Evolutionary conservation across 225 moss, liverwort and hornwort genomes (phyloP), one percentile per base, ranked within the genome.

Genomic region (Takakia lepidozioides): DNA sequence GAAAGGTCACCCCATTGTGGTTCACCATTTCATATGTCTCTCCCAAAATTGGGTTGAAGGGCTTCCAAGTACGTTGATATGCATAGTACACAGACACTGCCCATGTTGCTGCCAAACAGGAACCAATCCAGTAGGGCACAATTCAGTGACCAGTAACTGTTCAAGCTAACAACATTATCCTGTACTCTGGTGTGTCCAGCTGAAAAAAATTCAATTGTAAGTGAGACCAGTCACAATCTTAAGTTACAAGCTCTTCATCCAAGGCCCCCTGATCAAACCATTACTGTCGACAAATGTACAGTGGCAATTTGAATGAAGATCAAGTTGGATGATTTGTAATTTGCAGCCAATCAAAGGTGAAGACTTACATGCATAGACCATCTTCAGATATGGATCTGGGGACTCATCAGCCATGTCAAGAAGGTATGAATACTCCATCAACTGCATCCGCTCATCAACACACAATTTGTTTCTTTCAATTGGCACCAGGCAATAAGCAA

Each of bases 1-100:
- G 32, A 50, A 87, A 91, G n/a, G 80, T 58, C 43, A 91, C 39
- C 22, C 77, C 90, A 42, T 98, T 85, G 68, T 98, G 83, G 52
- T 98, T 91, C 42, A 49, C 71, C 91, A 98, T 85, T 65, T 98
- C 95, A 62, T 67, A 98, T 21, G 90, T 98, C 67, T 98, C 95
- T 13, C 90, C 95, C 5, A 98, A 78, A 51, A 98, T 98, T 22
- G 95, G 95, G 57, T 98, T 98, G 50, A 98, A 91, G 8, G 91
- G 87, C 73, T 98, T 98, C 95, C 95, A 90, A 0, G 57, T 59
- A 57, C 91, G 79, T 40, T 81, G 69, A 51, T 85, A 87, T 3
- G 87, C 90, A 28, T 65, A 82, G 59, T 98, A 98, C 2, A 98
- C 83, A 8, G 95, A 98, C 28, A 98, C 80, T 21, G 87, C 87